phyloP scores from a whole-genome alignment of 306 rosid genomes.

The Vigna unguiculata region DNA sequence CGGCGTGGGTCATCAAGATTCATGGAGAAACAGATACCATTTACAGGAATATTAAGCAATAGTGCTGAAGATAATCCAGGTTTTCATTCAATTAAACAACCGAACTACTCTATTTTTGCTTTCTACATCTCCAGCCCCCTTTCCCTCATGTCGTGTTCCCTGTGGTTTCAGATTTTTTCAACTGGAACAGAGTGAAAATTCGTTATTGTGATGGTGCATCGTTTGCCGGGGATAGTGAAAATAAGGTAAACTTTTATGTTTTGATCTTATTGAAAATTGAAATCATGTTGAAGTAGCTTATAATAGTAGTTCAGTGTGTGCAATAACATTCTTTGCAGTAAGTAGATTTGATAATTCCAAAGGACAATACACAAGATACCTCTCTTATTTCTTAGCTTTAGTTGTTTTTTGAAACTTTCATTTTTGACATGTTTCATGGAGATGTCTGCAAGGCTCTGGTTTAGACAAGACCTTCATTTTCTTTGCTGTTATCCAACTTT shows the following conservation, averaged over 20 bases:
- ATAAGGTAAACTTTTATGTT: constrained; percentile 57
- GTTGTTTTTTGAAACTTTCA: neutral
- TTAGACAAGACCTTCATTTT: neutral
- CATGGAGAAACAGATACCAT: constrained; percentile 81
- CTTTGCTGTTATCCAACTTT: neutral
- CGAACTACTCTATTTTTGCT: constrained; percentile 27
- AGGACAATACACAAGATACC: neutral
- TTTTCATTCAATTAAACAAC: constrained; percentile 39
- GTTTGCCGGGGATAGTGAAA: constrained; percentile 78
- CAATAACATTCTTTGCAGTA: neutral
- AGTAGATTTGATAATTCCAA: constrained; percentile 6
- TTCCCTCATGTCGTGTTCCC: constrained; percentile 35
- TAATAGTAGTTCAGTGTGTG: neutral
- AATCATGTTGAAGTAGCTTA: neutral
- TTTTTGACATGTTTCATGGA: neutral
- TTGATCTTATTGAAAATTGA: constrained; percentile 10
- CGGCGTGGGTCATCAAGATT: constrained; percentile 74
- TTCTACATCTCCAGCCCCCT: neutral
- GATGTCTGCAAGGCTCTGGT: neutral
- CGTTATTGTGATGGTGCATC: constrained; percentile 98
- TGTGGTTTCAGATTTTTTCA: constrained; percentile 78
- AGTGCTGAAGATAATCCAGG: constrained; percentile 85
- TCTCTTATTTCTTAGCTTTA: neutral
- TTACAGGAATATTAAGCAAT: constrained; percentile 83
- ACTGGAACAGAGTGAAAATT: constrained; percentile 91